A percentile compares a stretch with the other conserved stretches of the same genome.
phyloP scores from a whole-genome alignment of 768 basidiomycete species.

The Tephrocybe rancida region DNA sequence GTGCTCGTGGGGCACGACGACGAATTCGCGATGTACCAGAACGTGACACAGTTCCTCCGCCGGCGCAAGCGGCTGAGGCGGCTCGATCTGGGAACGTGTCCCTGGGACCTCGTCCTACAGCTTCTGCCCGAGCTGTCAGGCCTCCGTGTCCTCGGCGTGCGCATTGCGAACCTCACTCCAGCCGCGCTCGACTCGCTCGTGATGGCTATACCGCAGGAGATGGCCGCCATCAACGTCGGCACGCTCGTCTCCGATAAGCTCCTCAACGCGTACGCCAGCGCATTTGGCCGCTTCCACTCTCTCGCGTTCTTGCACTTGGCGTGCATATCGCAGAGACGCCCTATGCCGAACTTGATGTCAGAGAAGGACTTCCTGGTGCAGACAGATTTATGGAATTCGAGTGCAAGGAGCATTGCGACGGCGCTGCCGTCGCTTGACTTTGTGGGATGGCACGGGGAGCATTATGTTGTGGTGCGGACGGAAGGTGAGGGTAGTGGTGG shows the following conservation, averaged over 20 bases:
- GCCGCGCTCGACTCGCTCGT: slow-evolving; percentile 40
- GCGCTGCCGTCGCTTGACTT: slow-evolving; percentile 59
- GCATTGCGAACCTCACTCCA: slow-evolving; percentile 52
- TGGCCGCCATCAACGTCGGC: slow-evolving; percentile 57
- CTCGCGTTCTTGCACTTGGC: slow-evolving; percentile 66
- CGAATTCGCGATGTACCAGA: slow-evolving; percentile 50
- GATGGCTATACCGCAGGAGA: slow-evolving; percentile 41
- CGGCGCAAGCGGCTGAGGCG: slow-evolving; percentile 49
- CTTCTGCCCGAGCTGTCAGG: slow-evolving; percentile 53
- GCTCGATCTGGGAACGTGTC: slow-evolving; percentile 66
- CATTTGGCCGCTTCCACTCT: slow-evolving; percentile 47
- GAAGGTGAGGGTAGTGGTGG: slow-evolving; percentile 12
- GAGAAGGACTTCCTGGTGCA: slow-evolving; percentile 62
- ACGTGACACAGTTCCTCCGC: slow-evolving; percentile 56
- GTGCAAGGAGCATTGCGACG: slow-evolving; percentile 51
- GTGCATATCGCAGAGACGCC: slow-evolving; percentile 45
- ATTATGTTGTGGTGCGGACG: slow-evolving; percentile 61
- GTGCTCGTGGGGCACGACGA: slow-evolving; percentile 66
- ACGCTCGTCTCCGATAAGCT: slow-evolving; percentile 51
- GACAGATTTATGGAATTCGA: slow-evolving; percentile 56
- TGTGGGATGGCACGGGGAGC: slow-evolving; percentile 74
- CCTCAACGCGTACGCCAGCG: slow-evolving; percentile 52
- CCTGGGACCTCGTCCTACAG: slow-evolving; percentile 59
- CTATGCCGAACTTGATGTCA: slow-evolving; percentile 57
- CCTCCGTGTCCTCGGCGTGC: slow-evolving; percentile 59